Evolutionary conservation across 2,329 filamentous ascomycete genomes (phyloP).

Genomic region (Penicillium sp.): DNA sequence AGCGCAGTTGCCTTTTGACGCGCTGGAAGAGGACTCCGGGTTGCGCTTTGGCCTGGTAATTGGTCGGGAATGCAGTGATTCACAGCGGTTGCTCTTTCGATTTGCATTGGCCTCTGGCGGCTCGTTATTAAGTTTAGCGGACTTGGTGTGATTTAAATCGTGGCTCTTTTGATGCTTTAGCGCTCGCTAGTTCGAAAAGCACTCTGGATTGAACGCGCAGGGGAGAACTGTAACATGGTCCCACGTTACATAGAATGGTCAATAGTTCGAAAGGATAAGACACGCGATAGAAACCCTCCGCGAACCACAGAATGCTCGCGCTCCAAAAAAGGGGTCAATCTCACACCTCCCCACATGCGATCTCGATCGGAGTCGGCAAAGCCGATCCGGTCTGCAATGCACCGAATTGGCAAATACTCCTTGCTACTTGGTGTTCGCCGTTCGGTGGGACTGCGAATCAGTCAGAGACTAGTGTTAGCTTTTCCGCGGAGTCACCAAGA

Average conservation of each 20-base stretch:
- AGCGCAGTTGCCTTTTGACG: conserved; percentile 7
- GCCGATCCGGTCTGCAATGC: conserved; percentile 14
- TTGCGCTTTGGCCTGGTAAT: background rate
- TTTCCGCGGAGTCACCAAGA: background rate
- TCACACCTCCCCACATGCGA: conserved; percentile 15
- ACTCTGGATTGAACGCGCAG: too few species aligned
- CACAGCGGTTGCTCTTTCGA: background rate
- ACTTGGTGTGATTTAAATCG: background rate
- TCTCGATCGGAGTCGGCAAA: conserved; percentile 17
- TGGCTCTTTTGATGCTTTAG: background rate
- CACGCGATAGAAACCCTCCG: too few species aligned
- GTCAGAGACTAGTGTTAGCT: background rate
- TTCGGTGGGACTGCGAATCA: background rate
- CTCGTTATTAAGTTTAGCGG: background rate
- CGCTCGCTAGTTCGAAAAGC: background rate
- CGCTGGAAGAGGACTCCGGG: conserved; percentile 7
- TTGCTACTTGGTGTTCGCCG: too few species aligned
- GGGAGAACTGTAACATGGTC: background rate
- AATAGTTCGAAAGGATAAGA: too few species aligned
- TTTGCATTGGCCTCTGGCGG: background rate
- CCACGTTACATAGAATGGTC: background rate
- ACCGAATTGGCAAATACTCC: conserved; percentile 1
- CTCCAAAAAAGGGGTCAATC: conserved; percentile 6
- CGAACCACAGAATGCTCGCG: background rate
- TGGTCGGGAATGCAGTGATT: background rate